Percentiles rank a stretch among this genome's conserved stretches.
phyloP scores from a whole-genome alignment of 306 rosid genomes.

The Alnus glutinosa region DNA sequence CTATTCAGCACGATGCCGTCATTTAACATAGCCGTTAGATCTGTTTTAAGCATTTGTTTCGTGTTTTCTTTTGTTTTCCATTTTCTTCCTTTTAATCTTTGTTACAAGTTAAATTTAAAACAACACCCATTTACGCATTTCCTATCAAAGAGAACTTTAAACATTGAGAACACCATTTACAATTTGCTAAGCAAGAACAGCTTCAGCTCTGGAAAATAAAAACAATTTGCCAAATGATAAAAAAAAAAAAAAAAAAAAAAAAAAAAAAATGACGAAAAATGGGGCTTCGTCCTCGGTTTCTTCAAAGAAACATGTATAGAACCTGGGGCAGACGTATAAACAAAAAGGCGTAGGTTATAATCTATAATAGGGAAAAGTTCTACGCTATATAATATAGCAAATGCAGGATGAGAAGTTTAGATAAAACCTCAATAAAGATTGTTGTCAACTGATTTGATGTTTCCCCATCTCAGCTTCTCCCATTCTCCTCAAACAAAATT shows the following conservation, averaged over 20 bases:
- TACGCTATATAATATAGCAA: background rate
- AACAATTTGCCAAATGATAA: background rate
- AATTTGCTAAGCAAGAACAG: slow-evolving; percentile 5
- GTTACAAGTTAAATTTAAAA: too few relatives aligned
- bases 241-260: background rate
- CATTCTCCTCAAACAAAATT: background rate
- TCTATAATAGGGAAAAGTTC: background rate
- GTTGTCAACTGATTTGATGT: background rate
- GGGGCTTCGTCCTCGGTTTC: slow-evolving; percentile 16
- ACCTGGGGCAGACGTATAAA: background rate
- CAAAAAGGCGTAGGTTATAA: background rate
- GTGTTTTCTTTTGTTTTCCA: background rate
- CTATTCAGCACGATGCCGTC: background rate
- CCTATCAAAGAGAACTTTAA: background rate
- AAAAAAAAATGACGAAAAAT: too few relatives aligned
- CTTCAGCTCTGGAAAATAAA: background rate
- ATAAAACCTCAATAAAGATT: background rate
- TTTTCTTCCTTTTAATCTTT: too few relatives aligned
- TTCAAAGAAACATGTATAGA: slow-evolving; percentile 22
- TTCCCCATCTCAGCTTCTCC: slow-evolving; percentile 16
- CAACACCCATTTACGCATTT: background rate
- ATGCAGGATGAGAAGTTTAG: background rate
- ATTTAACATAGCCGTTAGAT: background rate
- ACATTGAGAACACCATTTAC: slow-evolving; percentile 11
- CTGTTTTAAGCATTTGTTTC: background rate